These are phyloP conservation scores for Candolleomyces eurysporus DNA, from an alignment of 768 basidiomycete genomes.

Conservation along the genomic window DNA sequence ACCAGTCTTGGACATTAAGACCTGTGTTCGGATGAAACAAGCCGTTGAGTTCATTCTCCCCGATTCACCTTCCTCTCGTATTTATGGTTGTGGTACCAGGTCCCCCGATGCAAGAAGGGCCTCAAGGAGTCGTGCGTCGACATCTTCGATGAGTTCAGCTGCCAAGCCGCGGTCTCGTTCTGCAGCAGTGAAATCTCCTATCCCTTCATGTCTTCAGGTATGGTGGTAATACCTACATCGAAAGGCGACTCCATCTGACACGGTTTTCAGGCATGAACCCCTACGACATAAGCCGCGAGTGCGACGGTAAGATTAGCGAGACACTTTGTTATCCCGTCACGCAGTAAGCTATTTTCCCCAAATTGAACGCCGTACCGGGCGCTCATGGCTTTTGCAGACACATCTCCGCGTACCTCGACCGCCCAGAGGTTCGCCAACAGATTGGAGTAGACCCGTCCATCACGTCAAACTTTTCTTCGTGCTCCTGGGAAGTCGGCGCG, in stretches of 20 bases:
- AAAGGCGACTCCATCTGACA: background rate
- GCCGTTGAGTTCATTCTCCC: slow-evolving; percentile 36
- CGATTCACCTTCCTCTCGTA: no score
- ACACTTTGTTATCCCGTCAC: slow-evolving; percentile 62
- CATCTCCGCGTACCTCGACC: slow-evolving; percentile 62
- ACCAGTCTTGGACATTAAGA: slow-evolving; percentile 45
- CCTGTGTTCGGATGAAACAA: slow-evolving; percentile 59
- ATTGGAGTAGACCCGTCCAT: slow-evolving; percentile 62
- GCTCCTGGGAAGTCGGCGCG: slow-evolving; percentile 34
- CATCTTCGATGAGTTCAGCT: slow-evolving; percentile 62
- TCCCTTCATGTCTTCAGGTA: slow-evolving; percentile 43
- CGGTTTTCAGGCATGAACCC: slow-evolving; percentile 43
- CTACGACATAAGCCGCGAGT: slow-evolving; percentile 69
- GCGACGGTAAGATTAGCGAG: slow-evolving; percentile 45
- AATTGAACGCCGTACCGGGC: background rate
- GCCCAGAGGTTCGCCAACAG: slow-evolving; percentile 45
- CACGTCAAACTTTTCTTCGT: slow-evolving; percentile 32
- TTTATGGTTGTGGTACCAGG: slow-evolving; percentile 28
- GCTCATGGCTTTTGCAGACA: slow-evolving; percentile 32
- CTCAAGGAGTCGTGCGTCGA: slow-evolving; percentile 63
- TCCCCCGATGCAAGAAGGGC: slow-evolving; percentile 64
- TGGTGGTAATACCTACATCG: slow-evolving; percentile 13
- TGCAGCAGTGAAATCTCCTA: slow-evolving; percentile 56
- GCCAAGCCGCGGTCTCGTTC: slow-evolving; percentile 63
- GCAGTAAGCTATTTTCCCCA: slow-evolving; percentile 16